A percentile compares a stretch with the other conserved stretches of the same genome.
These are phyloP conservation scores for Elsinoe australis DNA, from an alignment of 2,329 filamentous ascomycete genomes.

Conservation along the genomic window DNA sequence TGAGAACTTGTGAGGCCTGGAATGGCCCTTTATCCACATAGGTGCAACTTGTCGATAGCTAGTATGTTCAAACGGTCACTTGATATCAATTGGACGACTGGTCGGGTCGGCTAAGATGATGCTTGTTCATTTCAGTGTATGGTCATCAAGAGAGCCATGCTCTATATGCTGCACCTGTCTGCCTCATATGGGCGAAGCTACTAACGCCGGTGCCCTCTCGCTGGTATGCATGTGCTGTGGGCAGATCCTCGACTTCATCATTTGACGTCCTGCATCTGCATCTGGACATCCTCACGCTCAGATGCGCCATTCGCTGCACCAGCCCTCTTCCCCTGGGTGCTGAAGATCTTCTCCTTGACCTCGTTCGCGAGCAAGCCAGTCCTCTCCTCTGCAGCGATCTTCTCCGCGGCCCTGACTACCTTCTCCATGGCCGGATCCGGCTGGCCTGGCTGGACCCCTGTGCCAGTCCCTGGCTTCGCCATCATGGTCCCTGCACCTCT, in stretches of 20 bases:
- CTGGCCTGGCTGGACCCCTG: constrained; percentile 19
- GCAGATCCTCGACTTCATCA: not conserved
- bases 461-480: constrained; percentile 19
- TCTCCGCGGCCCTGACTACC: constrained; percentile 53
- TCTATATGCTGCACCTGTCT: too few relatives aligned
- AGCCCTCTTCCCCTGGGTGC: not conserved
- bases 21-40: too few relatives aligned
- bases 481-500: constrained; percentile 25
- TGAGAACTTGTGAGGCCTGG: too few relatives aligned
- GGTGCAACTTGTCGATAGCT: too few relatives aligned
- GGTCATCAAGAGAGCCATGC: too few relatives aligned
- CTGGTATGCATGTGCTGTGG: not conserved
- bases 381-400: constrained; percentile 55
- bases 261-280: constrained; percentile 22
- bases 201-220: too few relatives aligned
- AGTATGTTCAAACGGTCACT: too few relatives aligned
- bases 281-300: constrained; percentile 16
- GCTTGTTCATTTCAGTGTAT: too few relatives aligned
- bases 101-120: too few relatives aligned
- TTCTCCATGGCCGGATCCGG: constrained; percentile 50
- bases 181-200: too few relatives aligned
- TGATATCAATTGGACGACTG: too few relatives aligned
- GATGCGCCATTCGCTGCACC: constrained; percentile 20
- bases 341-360: constrained; percentile 57
- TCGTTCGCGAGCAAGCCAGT: constrained; percentile 56